A percentile compares a stretch with the other conserved stretches of the same genome.
phyloP scores from a whole-genome alignment of 2,329 filamentous ascomycete species.

The Aspergillus ochraceoroseus region DNA sequence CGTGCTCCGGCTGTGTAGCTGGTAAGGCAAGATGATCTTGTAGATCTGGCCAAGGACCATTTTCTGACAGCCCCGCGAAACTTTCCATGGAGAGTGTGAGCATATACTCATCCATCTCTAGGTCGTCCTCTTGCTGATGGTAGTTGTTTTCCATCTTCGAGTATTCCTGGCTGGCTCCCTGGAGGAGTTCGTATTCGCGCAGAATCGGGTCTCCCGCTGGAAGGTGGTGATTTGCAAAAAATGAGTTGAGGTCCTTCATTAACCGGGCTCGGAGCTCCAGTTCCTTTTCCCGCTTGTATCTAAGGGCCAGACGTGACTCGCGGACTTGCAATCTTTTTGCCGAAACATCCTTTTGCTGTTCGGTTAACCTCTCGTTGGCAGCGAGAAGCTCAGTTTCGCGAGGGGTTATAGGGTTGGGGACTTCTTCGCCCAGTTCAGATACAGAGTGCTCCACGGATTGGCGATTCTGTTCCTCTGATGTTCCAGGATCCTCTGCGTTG shows the following conservation, averaged over 20 bases:
- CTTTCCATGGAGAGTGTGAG: conserved; percentile 21
- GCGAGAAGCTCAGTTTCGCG: conserved; percentile 1
- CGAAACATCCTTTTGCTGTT: conserved; percentile 18
- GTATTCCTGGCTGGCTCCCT: conserved; percentile 22
- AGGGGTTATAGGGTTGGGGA: background rate
- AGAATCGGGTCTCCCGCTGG: conserved; percentile 8
- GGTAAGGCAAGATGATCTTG: background rate
- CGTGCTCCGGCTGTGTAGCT: background rate
- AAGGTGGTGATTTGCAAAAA: conserved; percentile 13
- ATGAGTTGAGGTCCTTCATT: conserved; percentile 23
- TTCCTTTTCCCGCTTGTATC: conserved; percentile 27
- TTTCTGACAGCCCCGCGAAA: conserved; percentile 13
- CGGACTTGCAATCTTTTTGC: conserved; percentile 20
- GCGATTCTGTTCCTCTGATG: background rate
- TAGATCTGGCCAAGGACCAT: background rate
- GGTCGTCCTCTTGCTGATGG: conserved; percentile 24
- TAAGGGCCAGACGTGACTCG: conserved; percentile 23
- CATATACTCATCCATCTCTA: conserved; percentile 26
- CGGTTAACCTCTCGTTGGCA: conserved; percentile 11
- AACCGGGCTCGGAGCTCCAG: conserved; percentile 18
- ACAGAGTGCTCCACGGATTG: background rate
- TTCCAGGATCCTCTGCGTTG: background rate
- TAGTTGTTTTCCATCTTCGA: conserved; percentile 25
- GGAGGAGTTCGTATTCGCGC: conserved; percentile 20
- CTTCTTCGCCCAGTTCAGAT: background rate